Base-by-base conservation (phyloP, 331 rosid species). In the Phaseolus coccineus region DNA sequence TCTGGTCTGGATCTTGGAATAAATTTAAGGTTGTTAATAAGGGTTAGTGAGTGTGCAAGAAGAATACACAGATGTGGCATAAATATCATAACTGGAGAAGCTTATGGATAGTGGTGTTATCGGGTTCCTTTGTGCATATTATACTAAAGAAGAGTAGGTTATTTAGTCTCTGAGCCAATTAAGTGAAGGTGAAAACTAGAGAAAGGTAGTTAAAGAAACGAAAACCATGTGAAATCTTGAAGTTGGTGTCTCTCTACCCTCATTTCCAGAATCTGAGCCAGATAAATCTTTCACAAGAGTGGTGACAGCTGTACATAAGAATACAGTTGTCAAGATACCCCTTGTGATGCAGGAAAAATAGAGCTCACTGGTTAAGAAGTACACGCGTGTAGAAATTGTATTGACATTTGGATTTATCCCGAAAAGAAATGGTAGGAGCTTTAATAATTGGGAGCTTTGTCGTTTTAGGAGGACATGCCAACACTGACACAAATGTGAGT, bases 141-240 rank as follows among this genome's bases (percentile, higher is more conserved):
- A 58, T 46, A 57, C 52, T 70, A 31, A 64, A 77, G 33, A 72
- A 65, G 24, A 46, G 0, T 24, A 48, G 57, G 57, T 56, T 9
- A 59, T 24, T 24, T 30, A 37, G 50, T 66, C n/a, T 51, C 56
- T 37, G 69, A 44, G 67, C 84, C 80, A 80, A 55, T 80, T 65
- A 85, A 59, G 74, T 48, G 70, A 64, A 65, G 66, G 53, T 12
- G 14, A 55, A 55, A 22, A 37, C 10, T 22, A 33, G 42, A 71
- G 30, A 68, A 58, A 66, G 22, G 9, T 8, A 12, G 28, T 64
- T 19, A 25, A 48, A 78, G 55, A 73, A 50, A 33, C n/a, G 11
- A 63, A 56, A 63, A 53, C 19, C 84, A 81, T 77, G 85, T 73
- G 77, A 48, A 82, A 73, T 83, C 85, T 86, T 76, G 83, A 85